Evolutionary conservation across 306 rosid species (phyloP).

Genomic region (Lagenaria siceraria): DNA sequence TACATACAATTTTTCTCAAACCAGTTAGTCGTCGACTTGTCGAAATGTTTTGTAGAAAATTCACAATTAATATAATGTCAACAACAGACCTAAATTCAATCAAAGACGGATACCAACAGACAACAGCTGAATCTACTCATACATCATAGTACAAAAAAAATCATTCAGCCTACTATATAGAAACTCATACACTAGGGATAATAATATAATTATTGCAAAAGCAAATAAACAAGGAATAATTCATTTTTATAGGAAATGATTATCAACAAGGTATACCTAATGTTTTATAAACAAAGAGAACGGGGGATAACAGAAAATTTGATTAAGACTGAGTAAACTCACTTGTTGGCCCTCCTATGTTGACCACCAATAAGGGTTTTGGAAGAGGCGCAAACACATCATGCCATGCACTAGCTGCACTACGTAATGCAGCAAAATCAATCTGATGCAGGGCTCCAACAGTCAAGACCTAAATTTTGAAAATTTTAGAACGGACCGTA

Average conservation of each 20-base stretch:
- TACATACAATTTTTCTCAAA: neutral
- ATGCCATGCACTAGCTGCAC: slow-evolving; percentile 71
- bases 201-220: neutral
- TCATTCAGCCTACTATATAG: neutral
- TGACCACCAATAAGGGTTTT: slow-evolving; percentile 77
- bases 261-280: neutral
- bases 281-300: neutral
- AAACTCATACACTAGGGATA: neutral
- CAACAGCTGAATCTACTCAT: neutral
- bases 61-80: neutral
- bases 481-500: slow-evolving; percentile 6
- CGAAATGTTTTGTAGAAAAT: neutral
- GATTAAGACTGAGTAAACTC: slow-evolving; percentile 9
- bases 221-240: neutral
- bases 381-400: slow-evolving; percentile 65
- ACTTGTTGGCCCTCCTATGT: slow-evolving; percentile 81
- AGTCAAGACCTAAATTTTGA: slow-evolving; percentile 56
- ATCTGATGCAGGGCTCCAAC: slow-evolving; percentile 81
- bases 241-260: neutral
- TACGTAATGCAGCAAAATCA: slow-evolving; percentile 71
- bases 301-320: too few relatives aligned
- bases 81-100: neutral
- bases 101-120: neutral
- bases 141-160: neutral
- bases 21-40: neutral